Conservation (phyloP, 2,329 filamentous ascomycete genomes). For the Geosmithia flava region DNA sequence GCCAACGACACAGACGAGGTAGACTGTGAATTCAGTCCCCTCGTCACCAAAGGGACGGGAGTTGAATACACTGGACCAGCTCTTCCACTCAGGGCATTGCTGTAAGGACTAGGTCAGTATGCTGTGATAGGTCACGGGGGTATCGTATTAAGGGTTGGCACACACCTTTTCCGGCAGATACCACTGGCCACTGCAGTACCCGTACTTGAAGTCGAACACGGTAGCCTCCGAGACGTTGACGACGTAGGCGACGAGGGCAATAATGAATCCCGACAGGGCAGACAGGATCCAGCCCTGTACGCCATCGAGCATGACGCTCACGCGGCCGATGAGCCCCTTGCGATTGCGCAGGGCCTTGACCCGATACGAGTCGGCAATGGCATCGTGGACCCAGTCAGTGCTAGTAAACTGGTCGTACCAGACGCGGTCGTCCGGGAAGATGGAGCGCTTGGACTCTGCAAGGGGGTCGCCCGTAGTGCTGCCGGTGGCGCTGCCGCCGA, state of each 20-base stretch:
- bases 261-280: conserved; percentile 75
- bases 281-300: conserved; percentile 92
- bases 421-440: conserved; percentile 71
- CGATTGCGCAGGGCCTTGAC: conserved; percentile 71
- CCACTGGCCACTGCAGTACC: conserved; percentile 66
- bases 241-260: conserved; percentile 75
- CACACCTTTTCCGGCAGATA: conserved; percentile 57
- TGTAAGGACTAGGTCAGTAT: conserved; percentile 10
- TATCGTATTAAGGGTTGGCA: no score
- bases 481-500: conserved; percentile 31
- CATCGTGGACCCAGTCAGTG: conserved; percentile 97
- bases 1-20: conserved; percentile 57
- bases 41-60: conserved; percentile 29
- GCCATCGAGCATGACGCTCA: conserved; percentile 68
- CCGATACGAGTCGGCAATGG: conserved; percentile 85
- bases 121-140: no score
- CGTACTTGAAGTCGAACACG: conserved; percentile 84
- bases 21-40: conserved; percentile 71
- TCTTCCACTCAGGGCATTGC: conserved; percentile 45
- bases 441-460: conserved; percentile 50
- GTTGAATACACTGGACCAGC: conserved; percentile 38
- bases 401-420: conserved; percentile 99
- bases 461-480: conserved; percentile 32
- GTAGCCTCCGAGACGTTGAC: conserved; percentile 79
- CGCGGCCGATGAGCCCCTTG: conserved; percentile 73